Conservation (phyloP, 2,329 filamentous ascomycete genomes). For the Fusarium nisikadoi region DNA sequence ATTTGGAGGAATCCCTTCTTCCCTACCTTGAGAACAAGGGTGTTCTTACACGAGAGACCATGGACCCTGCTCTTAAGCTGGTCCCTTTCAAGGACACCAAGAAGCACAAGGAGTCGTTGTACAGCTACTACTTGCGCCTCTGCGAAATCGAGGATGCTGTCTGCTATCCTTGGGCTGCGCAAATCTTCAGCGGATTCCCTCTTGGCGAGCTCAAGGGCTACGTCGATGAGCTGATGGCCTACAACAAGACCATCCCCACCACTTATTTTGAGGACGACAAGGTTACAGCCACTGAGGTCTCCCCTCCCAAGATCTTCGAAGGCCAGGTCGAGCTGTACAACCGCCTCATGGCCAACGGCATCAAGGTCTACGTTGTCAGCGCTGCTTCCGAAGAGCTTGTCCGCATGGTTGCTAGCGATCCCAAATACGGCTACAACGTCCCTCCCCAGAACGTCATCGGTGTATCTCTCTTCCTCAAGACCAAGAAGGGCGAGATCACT, state of each 20-base stretch:
- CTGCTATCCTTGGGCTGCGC: conserved; percentile 57
- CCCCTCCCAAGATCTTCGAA: conserved; percentile 51
- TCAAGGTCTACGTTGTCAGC: conserved; percentile 56
- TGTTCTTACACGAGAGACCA: conserved; percentile 53
- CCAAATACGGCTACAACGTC: conserved; percentile 58
- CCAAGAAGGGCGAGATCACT: conserved; percentile 47
- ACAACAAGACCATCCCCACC: conserved; percentile 51
- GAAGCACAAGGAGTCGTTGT: conserved; percentile 53
- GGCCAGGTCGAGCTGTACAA: conserved; percentile 58
- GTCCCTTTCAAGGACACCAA: conserved; percentile 55
- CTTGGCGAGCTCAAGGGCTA: conserved; percentile 58
- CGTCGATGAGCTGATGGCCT: conserved; percentile 59
- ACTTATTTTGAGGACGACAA: conserved; percentile 51
- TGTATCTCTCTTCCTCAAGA: conserved; percentile 52
- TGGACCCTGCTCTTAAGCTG: conserved; percentile 55
- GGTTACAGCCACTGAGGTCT: conserved; percentile 44
- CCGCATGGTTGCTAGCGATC: conserved; percentile 58
- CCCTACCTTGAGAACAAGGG: conserved; percentile 56
- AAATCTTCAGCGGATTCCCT: conserved; percentile 55
- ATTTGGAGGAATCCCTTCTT: conserved; percentile 56
- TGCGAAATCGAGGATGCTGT: conserved; percentile 55
- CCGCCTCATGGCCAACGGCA: conserved; percentile 55
- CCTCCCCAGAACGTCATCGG: conserved; percentile 57
- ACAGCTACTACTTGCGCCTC: conserved; percentile 58
- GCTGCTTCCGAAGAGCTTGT: conserved; percentile 58